These are phyloP conservation scores for Eragrostis tef DNA, from an alignment of 202 grass and related monocot species.

Conservation along the genomic window DNA sequence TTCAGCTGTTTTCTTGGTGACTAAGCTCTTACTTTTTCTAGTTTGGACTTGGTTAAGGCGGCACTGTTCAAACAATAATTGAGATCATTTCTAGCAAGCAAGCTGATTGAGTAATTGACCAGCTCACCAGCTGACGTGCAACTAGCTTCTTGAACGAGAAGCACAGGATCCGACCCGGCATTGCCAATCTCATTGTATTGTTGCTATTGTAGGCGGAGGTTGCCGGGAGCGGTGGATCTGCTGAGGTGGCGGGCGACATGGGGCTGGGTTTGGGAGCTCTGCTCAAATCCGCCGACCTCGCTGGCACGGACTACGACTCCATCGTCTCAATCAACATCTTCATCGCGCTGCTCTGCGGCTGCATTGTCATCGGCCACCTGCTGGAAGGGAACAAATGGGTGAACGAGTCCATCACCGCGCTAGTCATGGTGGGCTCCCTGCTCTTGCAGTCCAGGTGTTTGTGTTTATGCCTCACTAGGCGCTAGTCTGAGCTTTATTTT, in stretches of 20 bases:
- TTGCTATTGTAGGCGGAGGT: conserved; percentile 1
- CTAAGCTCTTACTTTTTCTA: background rate
- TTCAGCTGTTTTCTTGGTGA: background rate
- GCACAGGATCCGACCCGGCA: background rate
- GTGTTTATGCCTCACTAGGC: conserved; percentile 16
- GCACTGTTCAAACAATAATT: conserved; percentile 31
- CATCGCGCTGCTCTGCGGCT: conserved; percentile 72
- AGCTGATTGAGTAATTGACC: background rate
- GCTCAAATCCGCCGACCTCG: conserved; percentile 17
- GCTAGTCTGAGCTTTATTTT: background rate
- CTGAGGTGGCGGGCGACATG: conserved; percentile 43
- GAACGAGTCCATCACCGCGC: conserved; percentile 79
- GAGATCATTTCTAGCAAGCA: conserved; percentile 22
- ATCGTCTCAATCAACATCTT: conserved; percentile 91
- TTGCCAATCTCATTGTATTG: background rate
- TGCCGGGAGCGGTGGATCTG: conserved; percentile 34
- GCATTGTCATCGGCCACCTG: conserved; percentile 89
- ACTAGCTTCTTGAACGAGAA: background rate
- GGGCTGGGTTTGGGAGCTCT: conserved; percentile 52
- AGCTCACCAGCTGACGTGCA: background rate
- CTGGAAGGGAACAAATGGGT: conserved; percentile 84
- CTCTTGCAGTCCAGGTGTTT: conserved; percentile 35
- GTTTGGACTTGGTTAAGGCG: background rate
- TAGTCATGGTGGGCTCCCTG: conserved; percentile 59
- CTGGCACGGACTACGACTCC: conserved; percentile 55